Evolutionary conservation across 208 protist genomes (phyloP), one percentile per base, ranked within the genome.

Genomic region (Trypanosoma melophagium): DNA sequence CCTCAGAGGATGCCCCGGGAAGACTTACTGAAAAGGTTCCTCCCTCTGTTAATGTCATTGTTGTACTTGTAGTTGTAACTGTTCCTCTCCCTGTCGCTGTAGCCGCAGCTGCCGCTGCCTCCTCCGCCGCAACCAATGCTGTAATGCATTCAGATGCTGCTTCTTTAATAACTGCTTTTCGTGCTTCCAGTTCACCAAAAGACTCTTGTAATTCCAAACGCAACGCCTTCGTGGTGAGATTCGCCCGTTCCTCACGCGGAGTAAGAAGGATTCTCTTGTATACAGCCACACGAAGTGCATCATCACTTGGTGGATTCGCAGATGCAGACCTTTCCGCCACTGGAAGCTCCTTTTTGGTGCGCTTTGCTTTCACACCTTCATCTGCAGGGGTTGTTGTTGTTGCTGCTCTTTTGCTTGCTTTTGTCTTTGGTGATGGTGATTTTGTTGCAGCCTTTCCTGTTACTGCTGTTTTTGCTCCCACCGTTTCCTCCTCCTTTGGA

Each of bases 71-170:
- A 10, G 24, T 17, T 17, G 17, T 41, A 12, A 19, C 28, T 5
- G 47, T 59, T 4, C n/a, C 10, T 10, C 1, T 31, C 49, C 8
- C 7, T 2, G 55, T 22, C 41, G 22, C 22, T 41, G 45, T 17
- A 10, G 42, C 17, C 8, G 67, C 35, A 40, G 58, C 60, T 19
- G 61, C 35, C 0, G 74, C 78, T 10, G 75, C 74, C 19, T 53
- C 47, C 79, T 92, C 89, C 28, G 80, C 86, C 22, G 76, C 77
- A 38, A 83, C 61, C 21, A 95, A 74, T 38, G 84, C 85, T 12
- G 66, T 54, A n/a, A 92, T 72, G 58, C 84, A 91, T 47, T 90
- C 82, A 2, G 79, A 80, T 50, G 86, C 89, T 16, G 89, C 77
- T 44, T 77, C 67, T 45, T 81, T 80, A 41, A 95, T 91, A 58